These are phyloP conservation scores for Begonia peltatifolia DNA, from an alignment of 306 rosid genomes.

Conservation along the genomic window DNA sequence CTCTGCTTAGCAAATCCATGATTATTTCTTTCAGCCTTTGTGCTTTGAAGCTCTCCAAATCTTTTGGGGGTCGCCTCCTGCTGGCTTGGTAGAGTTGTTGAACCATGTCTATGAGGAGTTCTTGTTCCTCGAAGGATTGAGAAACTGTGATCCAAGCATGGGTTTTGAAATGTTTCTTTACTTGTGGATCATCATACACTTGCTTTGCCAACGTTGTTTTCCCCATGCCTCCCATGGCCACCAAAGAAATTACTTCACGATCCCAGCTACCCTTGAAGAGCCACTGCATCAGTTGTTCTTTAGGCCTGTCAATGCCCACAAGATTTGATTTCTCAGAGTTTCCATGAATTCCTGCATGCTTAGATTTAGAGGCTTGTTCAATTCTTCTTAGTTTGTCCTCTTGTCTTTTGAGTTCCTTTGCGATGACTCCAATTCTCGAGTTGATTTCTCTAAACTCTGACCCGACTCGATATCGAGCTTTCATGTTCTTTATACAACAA, in stretches of 20 bases:
- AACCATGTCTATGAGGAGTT: not conserved
- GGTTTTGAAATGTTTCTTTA: not conserved
- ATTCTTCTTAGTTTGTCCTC: no score
- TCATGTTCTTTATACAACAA: no score
- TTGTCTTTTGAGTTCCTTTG: no score
- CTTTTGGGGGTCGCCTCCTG: not conserved
- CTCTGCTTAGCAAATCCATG: not conserved
- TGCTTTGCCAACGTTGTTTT: not conserved
- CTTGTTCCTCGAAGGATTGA: not conserved
- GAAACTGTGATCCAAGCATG: constrained; percentile 1
- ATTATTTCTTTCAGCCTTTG: not conserved
- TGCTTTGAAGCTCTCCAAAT: not conserved
- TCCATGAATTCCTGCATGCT: no score
- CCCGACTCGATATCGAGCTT: no score
- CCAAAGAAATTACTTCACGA: not conserved
- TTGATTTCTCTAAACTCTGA: no score
- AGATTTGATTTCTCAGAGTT: not conserved
- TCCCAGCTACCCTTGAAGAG: not conserved
- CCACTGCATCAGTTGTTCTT: not conserved
- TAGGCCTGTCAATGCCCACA: not conserved
- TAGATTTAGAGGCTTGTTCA: no score
- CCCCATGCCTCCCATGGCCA: not conserved
- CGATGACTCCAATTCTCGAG: no score
- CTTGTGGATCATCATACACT: not conserved
- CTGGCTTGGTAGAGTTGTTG: not conserved